Evolutionary conservation across 345 rosid genomes (phyloP).

Genomic region (Punica granatum): DNA sequence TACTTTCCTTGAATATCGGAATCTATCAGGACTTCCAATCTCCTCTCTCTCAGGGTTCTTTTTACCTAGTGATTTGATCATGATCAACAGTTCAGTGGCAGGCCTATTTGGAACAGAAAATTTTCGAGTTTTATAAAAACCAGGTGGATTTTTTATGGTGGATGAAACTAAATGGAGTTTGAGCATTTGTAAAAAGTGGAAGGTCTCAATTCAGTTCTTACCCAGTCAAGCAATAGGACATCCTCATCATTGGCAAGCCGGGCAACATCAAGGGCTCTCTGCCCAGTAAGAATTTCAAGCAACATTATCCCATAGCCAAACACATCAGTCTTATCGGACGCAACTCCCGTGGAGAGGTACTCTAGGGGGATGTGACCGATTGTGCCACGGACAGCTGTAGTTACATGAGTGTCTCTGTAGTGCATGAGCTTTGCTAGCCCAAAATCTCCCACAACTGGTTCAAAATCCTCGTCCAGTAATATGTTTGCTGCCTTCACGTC

Average conservation of each 20-base stretch:
- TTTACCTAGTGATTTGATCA: not conserved
- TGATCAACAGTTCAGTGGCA: not conserved
- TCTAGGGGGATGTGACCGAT: slow-evolving; percentile 2
- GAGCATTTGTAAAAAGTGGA: not conserved
- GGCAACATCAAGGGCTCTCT: not conserved
- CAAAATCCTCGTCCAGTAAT: slow-evolving; percentile 4
- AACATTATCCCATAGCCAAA: slow-evolving; percentile 6
- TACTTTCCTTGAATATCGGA: not conserved
- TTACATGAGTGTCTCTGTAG: not conserved
- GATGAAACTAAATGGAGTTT: too few species aligned
- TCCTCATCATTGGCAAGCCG: not conserved
- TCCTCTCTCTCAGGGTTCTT: not conserved
- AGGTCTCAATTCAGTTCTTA: not conserved
- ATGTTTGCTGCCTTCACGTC: slow-evolving; percentile 9
- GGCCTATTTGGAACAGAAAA: not conserved
- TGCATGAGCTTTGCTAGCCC: slow-evolving; percentile 4
- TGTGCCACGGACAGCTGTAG: not conserved
- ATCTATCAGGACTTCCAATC: not conserved
- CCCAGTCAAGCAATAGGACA: not conserved
- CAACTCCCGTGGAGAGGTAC: not conserved
- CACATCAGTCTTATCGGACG: not conserved
- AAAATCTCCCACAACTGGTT: slow-evolving; percentile 5
- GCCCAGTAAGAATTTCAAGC: not conserved
- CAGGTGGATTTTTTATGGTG: not conserved
- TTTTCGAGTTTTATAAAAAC: not conserved